Percentiles rank a stretch among this genome's conserved stretches.
Conservation (phyloP, 1,284 basidiomycete species). For the Malassezia restricta region DNA sequence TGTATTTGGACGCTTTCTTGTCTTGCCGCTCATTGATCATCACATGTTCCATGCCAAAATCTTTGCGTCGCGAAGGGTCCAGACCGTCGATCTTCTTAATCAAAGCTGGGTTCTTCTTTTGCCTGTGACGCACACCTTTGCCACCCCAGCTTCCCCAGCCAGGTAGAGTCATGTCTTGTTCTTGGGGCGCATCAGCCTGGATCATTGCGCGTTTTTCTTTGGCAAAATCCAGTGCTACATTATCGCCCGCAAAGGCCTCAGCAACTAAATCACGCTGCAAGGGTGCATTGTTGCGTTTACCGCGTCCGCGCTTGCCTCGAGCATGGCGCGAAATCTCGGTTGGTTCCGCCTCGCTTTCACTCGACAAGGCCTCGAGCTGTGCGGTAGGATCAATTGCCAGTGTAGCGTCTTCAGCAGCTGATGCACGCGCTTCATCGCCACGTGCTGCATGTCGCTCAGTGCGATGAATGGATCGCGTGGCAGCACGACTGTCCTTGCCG, state of each 20-base stretch:
- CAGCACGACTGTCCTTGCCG: slow-evolving; percentile 13
- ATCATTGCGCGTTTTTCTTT: slow-evolving; percentile 67
- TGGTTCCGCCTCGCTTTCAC: slow-evolving; percentile 4
- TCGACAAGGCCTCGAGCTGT: slow-evolving; percentile 1
- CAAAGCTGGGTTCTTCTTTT: slow-evolving; percentile 8
- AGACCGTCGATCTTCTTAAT: slow-evolving; percentile 51
- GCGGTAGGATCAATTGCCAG: slow-evolving; percentile 20
- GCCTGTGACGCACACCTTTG: slow-evolving; percentile 52
- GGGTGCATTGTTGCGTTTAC: not conserved
- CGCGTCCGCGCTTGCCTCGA: slow-evolving; percentile 4
- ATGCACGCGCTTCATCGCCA: slow-evolving; percentile 16
- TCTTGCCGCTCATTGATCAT: slow-evolving; percentile 89
- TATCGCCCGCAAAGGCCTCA: slow-evolving; percentile 87
- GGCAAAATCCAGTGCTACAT: slow-evolving; percentile 78
- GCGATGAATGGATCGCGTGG: slow-evolving; percentile 18
- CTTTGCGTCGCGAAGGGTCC: slow-evolving; percentile 63
- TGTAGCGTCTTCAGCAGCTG: slow-evolving; percentile 17
- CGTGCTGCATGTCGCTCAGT: slow-evolving; percentile 17
- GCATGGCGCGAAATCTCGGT: not conserved
- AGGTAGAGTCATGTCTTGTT: slow-evolving; percentile 77
- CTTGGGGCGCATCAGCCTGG: slow-evolving; percentile 65
- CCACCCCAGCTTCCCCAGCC: slow-evolving; percentile 97
- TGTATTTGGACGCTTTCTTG: slow-evolving; percentile 79
- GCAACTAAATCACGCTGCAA: slow-evolving; percentile 78
- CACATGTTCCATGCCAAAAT: slow-evolving; percentile 69